phyloP scores from a whole-genome alignment of 306 rosid species.

The Prunus davidiana region DNA sequence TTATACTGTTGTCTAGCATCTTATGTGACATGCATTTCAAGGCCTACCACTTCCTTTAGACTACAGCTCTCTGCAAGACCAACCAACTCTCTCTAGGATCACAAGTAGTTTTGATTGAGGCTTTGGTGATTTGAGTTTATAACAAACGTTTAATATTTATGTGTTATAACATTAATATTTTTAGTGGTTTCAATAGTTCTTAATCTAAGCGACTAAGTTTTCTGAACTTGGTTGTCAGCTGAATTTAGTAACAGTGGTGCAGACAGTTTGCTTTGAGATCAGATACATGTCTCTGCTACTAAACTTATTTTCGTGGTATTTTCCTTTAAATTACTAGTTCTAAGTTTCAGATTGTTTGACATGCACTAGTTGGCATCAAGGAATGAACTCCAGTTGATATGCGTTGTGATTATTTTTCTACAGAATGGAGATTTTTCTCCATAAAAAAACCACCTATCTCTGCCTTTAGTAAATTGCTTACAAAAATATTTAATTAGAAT shows the following conservation, averaged over 20 bases:
- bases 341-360: not conserved
- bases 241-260: not conserved
- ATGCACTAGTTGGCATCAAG: not conserved
- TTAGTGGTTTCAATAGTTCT: not conserved
- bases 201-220: not conserved
- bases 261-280: too few species aligned
- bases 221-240: not conserved
- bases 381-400: not conserved
- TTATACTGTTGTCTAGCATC: not conserved
- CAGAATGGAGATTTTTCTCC: not conserved
- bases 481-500: not conserved
- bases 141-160: not conserved
- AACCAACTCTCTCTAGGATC: not conserved
- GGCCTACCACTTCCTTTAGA: not conserved
- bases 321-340: not conserved
- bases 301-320: not conserved
- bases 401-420: not conserved
- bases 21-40: not conserved
- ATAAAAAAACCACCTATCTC: too few species aligned
- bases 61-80: not conserved
- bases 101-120: not conserved
- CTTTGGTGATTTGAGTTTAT: not conserved
- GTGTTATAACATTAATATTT: not conserved
- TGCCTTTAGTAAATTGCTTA: too few species aligned
- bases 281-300: not conserved